Percentiles rank a stretch among this genome's conserved stretches.
These are phyloP conservation scores for Eutypa lata DNA, from an alignment of 2,329 filamentous ascomycete species.

Conservation along the genomic window DNA sequence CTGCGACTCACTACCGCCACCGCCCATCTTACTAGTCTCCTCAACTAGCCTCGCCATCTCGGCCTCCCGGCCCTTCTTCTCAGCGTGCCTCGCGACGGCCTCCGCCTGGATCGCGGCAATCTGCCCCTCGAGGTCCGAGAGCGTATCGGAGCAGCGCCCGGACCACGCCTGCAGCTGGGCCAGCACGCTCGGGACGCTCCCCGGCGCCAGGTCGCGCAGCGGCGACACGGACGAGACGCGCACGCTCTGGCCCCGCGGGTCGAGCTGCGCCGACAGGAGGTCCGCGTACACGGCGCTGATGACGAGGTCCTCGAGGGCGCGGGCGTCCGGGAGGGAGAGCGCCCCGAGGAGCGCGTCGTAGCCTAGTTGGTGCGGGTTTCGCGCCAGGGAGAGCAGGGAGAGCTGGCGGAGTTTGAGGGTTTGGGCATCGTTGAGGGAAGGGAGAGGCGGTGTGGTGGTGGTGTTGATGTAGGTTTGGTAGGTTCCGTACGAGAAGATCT, in stretches of 20 bases:
- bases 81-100: constrained; percentile 51
- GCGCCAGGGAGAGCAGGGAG: constrained; percentile 78
- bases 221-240: constrained; percentile 78
- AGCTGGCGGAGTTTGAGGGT: constrained; percentile 85
- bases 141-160: constrained; percentile 69
- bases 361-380: constrained; percentile 63
- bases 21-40: constrained; percentile 33
- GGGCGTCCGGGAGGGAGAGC: constrained; percentile 63
- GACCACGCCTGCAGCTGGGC: constrained; percentile 71
- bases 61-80: constrained; percentile 45
- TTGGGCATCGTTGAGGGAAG: constrained; percentile 69
- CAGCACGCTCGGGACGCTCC: constrained; percentile 67
- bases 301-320: constrained; percentile 80
- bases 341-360: constrained; percentile 67
- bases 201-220: constrained; percentile 78
- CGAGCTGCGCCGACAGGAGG: constrained; percentile 77
- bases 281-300: constrained; percentile 85
- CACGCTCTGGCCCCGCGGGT: constrained; percentile 72
- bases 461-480: constrained; percentile 65
- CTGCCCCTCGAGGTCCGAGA: constrained; percentile 72
- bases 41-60: constrained; percentile 48
- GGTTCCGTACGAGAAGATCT: constrained; percentile 91
- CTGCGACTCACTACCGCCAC: constrained; percentile 3
- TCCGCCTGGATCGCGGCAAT: constrained; percentile 62
- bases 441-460: constrained; percentile 47